Conservation (phyloP, 1,284 basidiomycete species). For the Anthracocystis panici-leucophaei region DNA sequence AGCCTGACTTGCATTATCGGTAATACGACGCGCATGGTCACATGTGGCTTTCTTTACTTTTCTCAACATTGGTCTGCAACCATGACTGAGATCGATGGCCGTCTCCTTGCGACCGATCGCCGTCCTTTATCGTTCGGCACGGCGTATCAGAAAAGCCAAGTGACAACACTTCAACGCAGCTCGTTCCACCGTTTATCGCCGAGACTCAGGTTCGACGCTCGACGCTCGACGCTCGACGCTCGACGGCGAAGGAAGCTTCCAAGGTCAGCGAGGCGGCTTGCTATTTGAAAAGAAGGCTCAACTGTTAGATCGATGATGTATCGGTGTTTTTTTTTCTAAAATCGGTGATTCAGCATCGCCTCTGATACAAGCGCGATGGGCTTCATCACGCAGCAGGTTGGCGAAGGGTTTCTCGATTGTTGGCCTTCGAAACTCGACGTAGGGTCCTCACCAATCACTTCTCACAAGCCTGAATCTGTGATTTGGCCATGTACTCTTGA, state of each 20-base stretch:
- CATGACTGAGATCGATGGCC: slow-evolving; percentile 12
- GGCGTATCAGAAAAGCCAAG: too few species aligned
- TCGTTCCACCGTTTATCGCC: slow-evolving; percentile 8
- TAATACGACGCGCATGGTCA: slow-evolving; percentile 10
- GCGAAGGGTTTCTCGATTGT: background rate
- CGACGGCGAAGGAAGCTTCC: background rate
- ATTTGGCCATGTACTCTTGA: too few species aligned
- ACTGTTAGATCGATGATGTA: too few species aligned
- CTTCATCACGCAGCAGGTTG: slow-evolving; percentile 5
- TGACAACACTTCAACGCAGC: background rate
- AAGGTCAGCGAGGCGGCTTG: background rate
- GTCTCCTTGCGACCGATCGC: background rate
- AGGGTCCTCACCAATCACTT: too few species aligned
- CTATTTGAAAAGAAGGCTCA: too few species aligned
- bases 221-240: background rate
- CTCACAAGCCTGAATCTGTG: too few species aligned
- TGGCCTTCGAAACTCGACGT: too few species aligned
- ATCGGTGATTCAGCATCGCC: background rate
- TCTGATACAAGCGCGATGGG: slow-evolving; percentile 12
- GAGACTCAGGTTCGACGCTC: background rate
- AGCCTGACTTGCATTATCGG: background rate
- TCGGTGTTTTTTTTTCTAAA: background rate
- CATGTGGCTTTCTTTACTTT: background rate
- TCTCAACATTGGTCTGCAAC: slow-evolving; percentile 2
- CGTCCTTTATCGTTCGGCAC: background rate